Base-by-base conservation (phyloP, 257 asterid genomes). In the Perilla frutescens region DNA sequence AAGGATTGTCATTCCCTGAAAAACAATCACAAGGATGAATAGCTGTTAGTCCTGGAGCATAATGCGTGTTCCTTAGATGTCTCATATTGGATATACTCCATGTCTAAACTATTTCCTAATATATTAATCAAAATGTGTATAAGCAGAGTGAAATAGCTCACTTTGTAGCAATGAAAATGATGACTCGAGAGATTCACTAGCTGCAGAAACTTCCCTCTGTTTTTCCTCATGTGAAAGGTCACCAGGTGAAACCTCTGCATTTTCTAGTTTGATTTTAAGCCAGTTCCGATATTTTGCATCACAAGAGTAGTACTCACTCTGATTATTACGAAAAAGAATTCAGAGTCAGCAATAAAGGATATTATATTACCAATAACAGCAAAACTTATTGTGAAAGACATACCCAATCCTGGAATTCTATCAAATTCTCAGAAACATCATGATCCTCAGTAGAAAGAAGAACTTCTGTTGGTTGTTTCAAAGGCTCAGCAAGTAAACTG, bases 371-470 rank as follows among this genome's bases (percentile, higher is more conserved):
- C 70, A 71, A 62, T 54, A 72, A 60, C 41, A 76, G 50, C 56
- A 67, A 66, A 47, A 62, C 34, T 48, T 65, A 70, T 51, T 66
- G 64, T 70, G 62, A 71, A 77, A 72, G 20, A 72, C 81, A 53
- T 94, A 94, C 99, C 99, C 99, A 94, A 80, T 94, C 97, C 83
- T 90, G 88, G 78, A 94, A 94, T 77, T 94, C 99, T 77, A 88
- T 88, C 87, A 88, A 76, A 86, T 86, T 90, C 78, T 84, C 96
- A 7, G 90, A 81, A 71, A 88, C 86, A 54, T 79, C 89, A 76
- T 4, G 78, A 79, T 92, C 93, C 74, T 82, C 91, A 7, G 83
- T 32, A 10, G 92, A 81, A 73, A 83, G 81, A 61, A 84, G 85
- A 85, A 76, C 77, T 78, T 88, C 96, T 64, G 87, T 73, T 57